A percentile compares a stretch with the other conserved stretches of the same genome.
phyloP scores from a whole-genome alignment of 192 early-diverging fungal species.

The Gonapodya prolifera region DNA sequence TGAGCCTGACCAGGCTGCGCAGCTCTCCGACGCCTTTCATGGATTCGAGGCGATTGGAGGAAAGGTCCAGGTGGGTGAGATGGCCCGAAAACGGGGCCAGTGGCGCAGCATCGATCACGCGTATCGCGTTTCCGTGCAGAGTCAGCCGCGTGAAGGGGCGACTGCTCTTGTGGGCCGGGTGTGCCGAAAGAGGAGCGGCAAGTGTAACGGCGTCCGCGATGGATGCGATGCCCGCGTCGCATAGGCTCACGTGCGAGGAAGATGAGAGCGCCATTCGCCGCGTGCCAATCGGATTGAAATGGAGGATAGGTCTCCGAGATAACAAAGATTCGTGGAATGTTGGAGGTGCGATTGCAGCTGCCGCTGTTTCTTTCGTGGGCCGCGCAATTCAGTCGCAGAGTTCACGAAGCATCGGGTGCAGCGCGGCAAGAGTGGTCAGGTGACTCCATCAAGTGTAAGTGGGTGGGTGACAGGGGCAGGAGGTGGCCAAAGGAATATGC shows the following conservation, averaged over 20 bases:
- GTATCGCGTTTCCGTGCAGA: background rate
- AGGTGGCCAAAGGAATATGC: no score
- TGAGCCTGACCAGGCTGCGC: conserved; percentile 18
- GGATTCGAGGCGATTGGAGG: conserved; percentile 21
- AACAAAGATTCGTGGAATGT: no score
- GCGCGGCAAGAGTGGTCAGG: no score
- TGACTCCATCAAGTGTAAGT: no score
- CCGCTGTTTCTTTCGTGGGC: no score
- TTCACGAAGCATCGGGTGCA: no score
- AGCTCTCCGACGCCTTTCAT: conserved; percentile 13
- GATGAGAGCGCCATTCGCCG: background rate
- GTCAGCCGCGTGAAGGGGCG: background rate
- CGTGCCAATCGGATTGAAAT: background rate
- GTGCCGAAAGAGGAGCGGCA: background rate
- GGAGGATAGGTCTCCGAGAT: no score
- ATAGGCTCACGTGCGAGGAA: no score
- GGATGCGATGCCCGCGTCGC: background rate
- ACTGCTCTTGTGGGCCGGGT: background rate
- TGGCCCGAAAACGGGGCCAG: background rate
- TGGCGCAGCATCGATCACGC: background rate
- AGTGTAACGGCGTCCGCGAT: background rate
- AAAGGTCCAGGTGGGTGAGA: conserved; percentile 19
- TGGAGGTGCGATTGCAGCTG: no score
- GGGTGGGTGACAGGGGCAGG: no score
- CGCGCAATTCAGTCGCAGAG: no score